Base-by-base conservation (phyloP, 306 rosid genomes). In the Prinsepia uniflora region DNA sequence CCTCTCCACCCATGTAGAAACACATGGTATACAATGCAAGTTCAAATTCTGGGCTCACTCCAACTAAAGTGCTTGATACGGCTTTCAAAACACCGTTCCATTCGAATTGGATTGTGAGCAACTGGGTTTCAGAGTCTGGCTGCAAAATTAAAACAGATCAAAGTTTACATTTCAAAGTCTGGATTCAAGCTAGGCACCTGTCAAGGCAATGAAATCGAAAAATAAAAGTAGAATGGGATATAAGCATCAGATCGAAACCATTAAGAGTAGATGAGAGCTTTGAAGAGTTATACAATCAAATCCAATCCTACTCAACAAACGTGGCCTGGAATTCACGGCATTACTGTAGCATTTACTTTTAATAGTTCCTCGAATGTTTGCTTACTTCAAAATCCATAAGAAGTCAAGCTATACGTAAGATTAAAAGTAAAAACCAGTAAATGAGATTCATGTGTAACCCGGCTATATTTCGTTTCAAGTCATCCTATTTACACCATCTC, bases 31-130 rank as follows among this genome's bases (percentile, higher is more conserved):
- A 94, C 77, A 94, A 78, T 63, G 98, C 95, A 77, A 90, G 59
- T 84, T 94, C 98, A 70, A 94, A 94, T 82, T 94, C 98, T 71
- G 98, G 98, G 89, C 97, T 94, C 50, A 90, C 96, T 83, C 98
- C 98, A 65, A 94, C 75, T 82, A 93, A 79, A 72, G 94, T 88
- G 92, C 98, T 90, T 43, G 98, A 94, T 58, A 88, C 85, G 22
- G 98, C 82, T 81, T 94, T 94, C 63, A 94, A 89, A 71, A 94
- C 86, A 42, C 94, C 97, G 68, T 89, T 90, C 97, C 98, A 94
- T 80, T 90, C 94, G 74, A 94, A 94, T 81, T 94, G 98, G 86
- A 90, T 71, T 11, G 92, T 89, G 36, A 94, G 86, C 73, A 90
- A 84, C 83, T 94, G 98, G 76, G 96, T 86, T 83, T 94, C 96